A percentile compares a stretch with the other conserved stretches of the same genome.
phyloP scores from a whole-genome alignment of 306 rosid genomes.

The Erythrophleum fordii region DNA sequence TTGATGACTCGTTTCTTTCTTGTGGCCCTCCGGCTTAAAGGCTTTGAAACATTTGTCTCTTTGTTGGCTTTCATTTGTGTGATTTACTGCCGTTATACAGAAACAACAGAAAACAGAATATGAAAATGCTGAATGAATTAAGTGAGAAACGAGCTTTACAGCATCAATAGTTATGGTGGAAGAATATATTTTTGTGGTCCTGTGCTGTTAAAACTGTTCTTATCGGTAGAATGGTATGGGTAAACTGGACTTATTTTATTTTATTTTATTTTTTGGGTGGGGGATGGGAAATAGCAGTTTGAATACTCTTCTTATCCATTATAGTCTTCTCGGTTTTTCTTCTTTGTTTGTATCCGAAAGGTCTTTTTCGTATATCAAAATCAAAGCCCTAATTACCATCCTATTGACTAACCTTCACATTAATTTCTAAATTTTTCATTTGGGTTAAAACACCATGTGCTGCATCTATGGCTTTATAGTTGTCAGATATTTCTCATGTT shows the following conservation, averaged over 20 bases:
- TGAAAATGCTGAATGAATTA: conserved; percentile 17
- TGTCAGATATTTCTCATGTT: conserved; percentile 85
- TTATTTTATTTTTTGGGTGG: conserved; percentile 43
- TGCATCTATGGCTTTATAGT: conserved; percentile 60
- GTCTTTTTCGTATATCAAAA: conserved; percentile 65
- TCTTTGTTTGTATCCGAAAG: conserved; percentile 52
- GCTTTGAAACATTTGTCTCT: conserved; percentile 11
- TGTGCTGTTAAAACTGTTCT: conserved; percentile 59
- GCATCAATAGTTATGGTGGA: conserved; percentile 34
- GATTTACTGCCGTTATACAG: background rate
- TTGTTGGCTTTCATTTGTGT: background rate
- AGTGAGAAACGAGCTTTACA: conserved; percentile 40
- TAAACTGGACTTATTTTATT: too few relatives aligned
- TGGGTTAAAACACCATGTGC: conserved; percentile 44
- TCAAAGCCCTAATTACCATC: conserved; percentile 63
- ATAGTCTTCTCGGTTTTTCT: conserved; percentile 51
- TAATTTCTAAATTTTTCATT: conserved; percentile 36
- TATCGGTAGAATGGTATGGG: conserved; percentile 48
- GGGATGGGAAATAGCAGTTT: conserved; percentile 45
- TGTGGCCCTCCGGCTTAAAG: background rate
- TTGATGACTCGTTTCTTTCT: conserved; percentile 22
- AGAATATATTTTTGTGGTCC: conserved; percentile 52
- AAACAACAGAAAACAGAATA: conserved; percentile 20
- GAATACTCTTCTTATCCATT: conserved; percentile 50
- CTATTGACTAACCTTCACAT: conserved; percentile 46